Conservation (phyloP, 2,329 filamentous ascomycete species). For the Chaetomium globosum region DNA sequence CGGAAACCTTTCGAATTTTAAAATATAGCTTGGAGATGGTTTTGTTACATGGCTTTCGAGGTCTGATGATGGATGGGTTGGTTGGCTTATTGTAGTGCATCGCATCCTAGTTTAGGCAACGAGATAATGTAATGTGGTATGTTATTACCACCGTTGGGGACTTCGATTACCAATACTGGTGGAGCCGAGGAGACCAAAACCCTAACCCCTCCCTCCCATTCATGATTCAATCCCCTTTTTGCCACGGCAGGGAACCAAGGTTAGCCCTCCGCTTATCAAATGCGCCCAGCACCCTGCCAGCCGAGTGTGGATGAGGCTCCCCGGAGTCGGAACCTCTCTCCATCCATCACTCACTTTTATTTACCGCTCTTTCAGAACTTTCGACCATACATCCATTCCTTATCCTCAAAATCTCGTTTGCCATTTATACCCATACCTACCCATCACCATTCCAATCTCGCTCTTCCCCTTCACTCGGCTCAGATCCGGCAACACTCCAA, state of each 20-base stretch:
- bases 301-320: neutral
- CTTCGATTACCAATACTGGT: neutral
- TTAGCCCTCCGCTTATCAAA: constrained; percentile 7
- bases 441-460: neutral
- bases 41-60: neutral
- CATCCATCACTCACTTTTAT: neutral
- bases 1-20: neutral
- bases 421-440: neutral
- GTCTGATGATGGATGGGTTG: neutral
- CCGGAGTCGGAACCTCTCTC: neutral
- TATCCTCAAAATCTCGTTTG: neutral
- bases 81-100: neutral
- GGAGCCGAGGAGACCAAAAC: neutral
- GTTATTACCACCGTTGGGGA: neutral
- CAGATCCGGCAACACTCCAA: neutral
- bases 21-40: neutral
- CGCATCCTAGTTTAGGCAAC: neutral
- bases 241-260: neutral
- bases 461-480: neutral
- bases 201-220: neutral
- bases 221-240: neutral
- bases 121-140: neutral
- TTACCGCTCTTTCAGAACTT: neutral
- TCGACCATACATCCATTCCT: neutral
- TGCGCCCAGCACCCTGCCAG: neutral